Percentiles rank a stretch among this genome's conserved stretches.
Evolutionary conservation across 139 green algal genomes (phyloP).

Genomic region (Chlamydomonas eustigma): DNA sequence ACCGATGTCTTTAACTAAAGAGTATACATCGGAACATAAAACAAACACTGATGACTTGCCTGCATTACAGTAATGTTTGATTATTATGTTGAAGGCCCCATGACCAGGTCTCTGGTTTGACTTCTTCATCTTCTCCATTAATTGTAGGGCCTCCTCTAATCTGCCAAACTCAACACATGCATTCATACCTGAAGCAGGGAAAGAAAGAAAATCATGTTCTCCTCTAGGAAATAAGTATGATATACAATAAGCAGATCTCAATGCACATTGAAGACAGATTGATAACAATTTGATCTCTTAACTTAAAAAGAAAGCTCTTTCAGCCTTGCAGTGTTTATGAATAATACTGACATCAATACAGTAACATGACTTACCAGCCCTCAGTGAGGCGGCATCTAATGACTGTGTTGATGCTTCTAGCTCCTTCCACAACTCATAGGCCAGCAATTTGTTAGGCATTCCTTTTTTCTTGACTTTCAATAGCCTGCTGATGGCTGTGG

Average conservation of each 20-base stretch:
- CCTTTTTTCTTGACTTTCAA: conserved; percentile 35
- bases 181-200: conserved; percentile 47
- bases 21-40: too few relatives aligned
- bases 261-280: too few relatives aligned
- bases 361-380: too few relatives aligned
- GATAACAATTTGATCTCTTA: too few relatives aligned
- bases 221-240: too few relatives aligned
- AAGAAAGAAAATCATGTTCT: too few relatives aligned
- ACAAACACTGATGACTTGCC: not conserved
- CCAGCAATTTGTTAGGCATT: conserved; percentile 26
- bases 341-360: too few relatives aligned
- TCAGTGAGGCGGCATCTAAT: conserved; percentile 46
- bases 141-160: conserved; percentile 37
- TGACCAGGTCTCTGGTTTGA: conserved; percentile 20
- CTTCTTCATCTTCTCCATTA: conserved; percentile 42
- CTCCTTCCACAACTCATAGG: conserved; percentile 54
- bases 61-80: conserved; percentile 39
- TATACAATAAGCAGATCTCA: too few relatives aligned
- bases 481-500: conserved; percentile 46
- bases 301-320: too few relatives aligned
- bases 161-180: conserved; percentile 45
- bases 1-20: too few relatives aligned
- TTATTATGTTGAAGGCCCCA: conserved; percentile 62
- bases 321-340: too few relatives aligned
- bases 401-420: conserved; percentile 24